Percentiles rank a stretch among this genome's conserved stretches.
phyloP scores from a whole-genome alignment of 2,329 filamentous ascomycete species.

The Zalaria obscura region DNA sequence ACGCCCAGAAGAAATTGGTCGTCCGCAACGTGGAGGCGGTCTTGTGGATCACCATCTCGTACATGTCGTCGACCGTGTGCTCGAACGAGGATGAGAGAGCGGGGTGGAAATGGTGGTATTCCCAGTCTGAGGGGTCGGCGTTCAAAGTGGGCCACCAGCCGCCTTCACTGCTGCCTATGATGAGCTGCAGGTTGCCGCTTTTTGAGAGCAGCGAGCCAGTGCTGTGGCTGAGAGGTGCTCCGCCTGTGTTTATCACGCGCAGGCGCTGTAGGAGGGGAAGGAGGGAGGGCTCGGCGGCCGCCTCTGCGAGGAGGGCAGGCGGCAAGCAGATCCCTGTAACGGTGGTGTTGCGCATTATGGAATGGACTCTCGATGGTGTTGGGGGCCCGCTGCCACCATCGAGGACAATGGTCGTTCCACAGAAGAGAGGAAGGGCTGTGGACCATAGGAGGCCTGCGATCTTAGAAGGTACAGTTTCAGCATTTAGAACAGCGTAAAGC shows the following conservation, averaged over 20 bases:
- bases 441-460: too few species aligned
- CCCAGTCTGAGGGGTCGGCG: constrained; percentile 2
- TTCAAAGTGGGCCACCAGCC: not conserved
- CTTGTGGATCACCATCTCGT: constrained; percentile 1
- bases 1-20: constrained; percentile 2
- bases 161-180: constrained; percentile 3
- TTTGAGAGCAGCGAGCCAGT: too few species aligned
- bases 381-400: constrained; percentile 1
- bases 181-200: too few species aligned
- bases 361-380: not conserved
- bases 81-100: not conserved
- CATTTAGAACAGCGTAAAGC: too few species aligned
- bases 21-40: constrained; percentile 1
- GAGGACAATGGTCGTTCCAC: constrained; percentile 2
- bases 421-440: not conserved
- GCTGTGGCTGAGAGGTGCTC: not conserved
- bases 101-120: constrained; percentile 2
- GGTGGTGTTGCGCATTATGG: not conserved
- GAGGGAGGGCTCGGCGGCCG: not conserved
- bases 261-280: not conserved
- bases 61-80: constrained; percentile 2
- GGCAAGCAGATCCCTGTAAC: constrained; percentile 2
- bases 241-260: constrained; percentile 1
- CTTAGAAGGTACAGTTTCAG: too few species aligned
- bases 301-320: constrained; percentile 1